Percentiles rank a stretch among this genome's conserved stretches.
Evolutionary conservation across 768 basidiomycete species (phyloP).

Genomic region (Kwoniella europaea): DNA sequence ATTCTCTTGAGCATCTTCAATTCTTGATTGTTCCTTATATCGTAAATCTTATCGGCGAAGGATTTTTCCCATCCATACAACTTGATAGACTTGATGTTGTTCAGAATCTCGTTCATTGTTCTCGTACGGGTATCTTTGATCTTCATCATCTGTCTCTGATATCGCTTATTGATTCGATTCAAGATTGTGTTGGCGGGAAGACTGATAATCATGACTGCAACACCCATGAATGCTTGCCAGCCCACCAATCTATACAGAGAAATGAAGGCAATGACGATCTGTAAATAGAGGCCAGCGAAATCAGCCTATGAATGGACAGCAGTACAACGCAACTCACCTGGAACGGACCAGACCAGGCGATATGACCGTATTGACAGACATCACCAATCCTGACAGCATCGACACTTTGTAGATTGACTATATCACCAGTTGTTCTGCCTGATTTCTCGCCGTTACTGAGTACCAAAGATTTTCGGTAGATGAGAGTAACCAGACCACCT

Average conservation of each 20-base stretch:
- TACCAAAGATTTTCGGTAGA: slow-evolving; percentile 83
- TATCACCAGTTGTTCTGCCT: slow-evolving; percentile 79
- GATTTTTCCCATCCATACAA: slow-evolving; percentile 91
- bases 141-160: slow-evolving; percentile 92
- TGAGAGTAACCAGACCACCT: slow-evolving; percentile 80
- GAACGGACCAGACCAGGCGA: slow-evolving; percentile 81
- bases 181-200: slow-evolving; percentile 50
- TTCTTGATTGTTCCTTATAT: slow-evolving; percentile 61
- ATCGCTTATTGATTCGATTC: slow-evolving; percentile 56
- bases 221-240: slow-evolving; percentile 88
- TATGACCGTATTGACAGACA: slow-evolving; percentile 66
- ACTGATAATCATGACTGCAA: slow-evolving; percentile 79
- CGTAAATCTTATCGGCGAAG: slow-evolving; percentile 77
- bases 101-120: slow-evolving; percentile 90
- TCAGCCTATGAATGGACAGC: not conserved
- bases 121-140: slow-evolving; percentile 69
- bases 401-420: slow-evolving; percentile 92
- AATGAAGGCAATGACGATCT: slow-evolving; percentile 86
- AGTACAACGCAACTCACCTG: slow-evolving; percentile 62
- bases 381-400: slow-evolving; percentile 57
- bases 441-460: slow-evolving; percentile 83
- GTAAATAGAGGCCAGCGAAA: slow-evolving; percentile 5
- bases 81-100: slow-evolving; percentile 77
- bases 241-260: slow-evolving; percentile 88
- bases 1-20: slow-evolving; percentile 80